phyloP scores from a whole-genome alignment of 805 yeast species.

The Clavispora vitiphila region DNA sequence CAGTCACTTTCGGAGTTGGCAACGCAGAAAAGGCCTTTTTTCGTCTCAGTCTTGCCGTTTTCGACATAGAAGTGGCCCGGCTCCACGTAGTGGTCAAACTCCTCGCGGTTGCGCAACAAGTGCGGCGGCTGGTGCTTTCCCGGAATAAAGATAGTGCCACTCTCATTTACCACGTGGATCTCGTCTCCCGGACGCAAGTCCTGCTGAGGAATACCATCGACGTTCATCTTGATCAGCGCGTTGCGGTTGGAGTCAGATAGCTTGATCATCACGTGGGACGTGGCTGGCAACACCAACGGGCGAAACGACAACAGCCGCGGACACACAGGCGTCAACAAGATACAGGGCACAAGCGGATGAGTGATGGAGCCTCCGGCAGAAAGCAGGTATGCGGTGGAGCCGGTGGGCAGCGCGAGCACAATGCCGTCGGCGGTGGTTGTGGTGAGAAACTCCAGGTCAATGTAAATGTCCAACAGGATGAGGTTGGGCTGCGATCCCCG shows the following conservation, averaged over 20 bases:
- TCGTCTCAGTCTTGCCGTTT: constrained; percentile 4
- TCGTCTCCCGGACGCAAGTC: constrained; percentile 72
- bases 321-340: constrained; percentile 83
- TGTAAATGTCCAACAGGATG: constrained; percentile 75
- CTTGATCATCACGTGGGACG: constrained; percentile 65
- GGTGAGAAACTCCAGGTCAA: constrained; percentile 80
- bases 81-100: constrained; percentile 17
- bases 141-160: constrained; percentile 54
- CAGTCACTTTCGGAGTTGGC: constrained; percentile 82
- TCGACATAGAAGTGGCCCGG: constrained; percentile 13
- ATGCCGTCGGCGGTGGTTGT: constrained; percentile 92
- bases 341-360: constrained; percentile 81
- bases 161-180: constrained; percentile 64
- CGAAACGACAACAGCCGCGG: constrained; percentile 89
- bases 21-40: constrained; percentile 79
- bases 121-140: constrained; percentile 43
- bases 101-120: constrained; percentile 11
- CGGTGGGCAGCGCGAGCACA: constrained; percentile 84
- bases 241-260: constrained; percentile 47
- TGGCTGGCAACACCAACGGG: constrained; percentile 76
- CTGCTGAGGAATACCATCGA: constrained; percentile 80
- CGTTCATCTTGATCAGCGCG: constrained; percentile 48
- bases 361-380: constrained; percentile 91
- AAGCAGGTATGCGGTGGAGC: constrained; percentile 89
- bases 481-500: constrained; percentile 86